Conservation (phyloP, 768 basidiomycete species). For the Stropharia rugosoannulata region DNA sequence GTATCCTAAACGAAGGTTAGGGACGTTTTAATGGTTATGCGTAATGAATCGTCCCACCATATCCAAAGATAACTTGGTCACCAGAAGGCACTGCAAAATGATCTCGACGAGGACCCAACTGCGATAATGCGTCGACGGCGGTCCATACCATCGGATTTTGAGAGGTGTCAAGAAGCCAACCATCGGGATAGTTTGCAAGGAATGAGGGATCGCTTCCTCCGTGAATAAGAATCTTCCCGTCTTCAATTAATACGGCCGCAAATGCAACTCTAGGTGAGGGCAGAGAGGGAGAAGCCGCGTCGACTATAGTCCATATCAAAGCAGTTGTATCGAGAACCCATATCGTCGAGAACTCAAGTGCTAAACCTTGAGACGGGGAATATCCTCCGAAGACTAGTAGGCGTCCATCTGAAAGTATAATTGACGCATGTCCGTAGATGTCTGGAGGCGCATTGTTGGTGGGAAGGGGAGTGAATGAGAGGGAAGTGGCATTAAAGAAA, state of each 20-base stretch:
- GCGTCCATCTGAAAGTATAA: slow-evolving; percentile 67
- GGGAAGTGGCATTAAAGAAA: slow-evolving; percentile 49
- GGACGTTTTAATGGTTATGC: background rate
- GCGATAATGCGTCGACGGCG: slow-evolving; percentile 44
- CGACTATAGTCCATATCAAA: slow-evolving; percentile 49
- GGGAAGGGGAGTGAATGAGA: slow-evolving; percentile 57
- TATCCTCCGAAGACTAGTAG: slow-evolving; percentile 79
- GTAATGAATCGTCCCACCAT: slow-evolving; percentile 50
- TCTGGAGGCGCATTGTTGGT: slow-evolving; percentile 59
- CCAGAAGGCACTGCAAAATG: slow-evolving; percentile 70
- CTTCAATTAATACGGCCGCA: slow-evolving; percentile 48
- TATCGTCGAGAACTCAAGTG: slow-evolving; percentile 57
- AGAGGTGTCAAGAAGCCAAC: slow-evolving; percentile 66
- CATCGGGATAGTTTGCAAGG: slow-evolving; percentile 58
- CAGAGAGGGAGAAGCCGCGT: slow-evolving; percentile 35
- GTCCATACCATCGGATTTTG: slow-evolving; percentile 63
- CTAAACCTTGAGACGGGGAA: slow-evolving; percentile 38
- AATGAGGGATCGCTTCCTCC: slow-evolving; percentile 69
- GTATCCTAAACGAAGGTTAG: slow-evolving; percentile 39
- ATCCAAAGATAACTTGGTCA: slow-evolving; percentile 69
- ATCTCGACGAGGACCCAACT: slow-evolving; percentile 66
- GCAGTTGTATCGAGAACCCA: slow-evolving; percentile 64
- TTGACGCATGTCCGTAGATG: slow-evolving; percentile 69
- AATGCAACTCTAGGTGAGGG: slow-evolving; percentile 66
- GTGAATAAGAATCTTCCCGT: slow-evolving; percentile 66